Evolutionary conservation across 495 filamentous ascomycete species (phyloP), one percentile per base, ranked within the genome.

Genomic region (Annulohypoxylon stygium): DNA sequence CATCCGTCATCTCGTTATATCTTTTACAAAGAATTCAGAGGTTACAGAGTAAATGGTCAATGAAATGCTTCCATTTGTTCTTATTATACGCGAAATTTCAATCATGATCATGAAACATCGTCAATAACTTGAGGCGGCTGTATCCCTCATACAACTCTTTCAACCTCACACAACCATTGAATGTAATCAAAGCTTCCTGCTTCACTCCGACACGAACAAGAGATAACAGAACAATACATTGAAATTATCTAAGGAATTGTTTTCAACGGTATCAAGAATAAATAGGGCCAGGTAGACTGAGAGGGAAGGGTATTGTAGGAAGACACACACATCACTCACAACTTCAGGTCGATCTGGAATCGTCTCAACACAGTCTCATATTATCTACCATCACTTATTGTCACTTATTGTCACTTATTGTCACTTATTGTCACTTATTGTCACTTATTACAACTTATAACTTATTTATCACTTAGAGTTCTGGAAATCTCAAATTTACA

Each of bases 21-120:
- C 14, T 14, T 12, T 20, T 11, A 57, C 55, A 66, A 66, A 62
- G 57, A 9, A 26, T 37, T 71, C 36, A 62, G 62, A 66, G 62
- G 36, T 26, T 12, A 20, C 23, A n/a, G 7, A 11, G 36, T 12
- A 37, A 10, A 37, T 12, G 26, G 8, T 30, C 9, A 37, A 26
- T 9, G 9, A 16, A 16, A 16, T 37, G 33, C 6, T 64, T 55
- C 48, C 54, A 60, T 55, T 53, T 47, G 66, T 4, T n/a, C 14
- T 34, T 36, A 18, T 30, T 26, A 37, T 10, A 12, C 16, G 43
- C 14, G 18, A 26, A 43, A 43, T 23, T 60, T 30, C 36, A 58
- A 60, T 8, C 57, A 41, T 10, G 20, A 60, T 30, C 20, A 60
- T 43, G 57, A 60, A 60, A 43, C 57, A 43, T 20, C 4, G 6